A percentile compares a stretch with the other conserved stretches of the same genome.
Evolutionary conservation across 2,329 filamentous ascomycete species (phyloP).

Genomic region (Aspergillus sp.): DNA sequence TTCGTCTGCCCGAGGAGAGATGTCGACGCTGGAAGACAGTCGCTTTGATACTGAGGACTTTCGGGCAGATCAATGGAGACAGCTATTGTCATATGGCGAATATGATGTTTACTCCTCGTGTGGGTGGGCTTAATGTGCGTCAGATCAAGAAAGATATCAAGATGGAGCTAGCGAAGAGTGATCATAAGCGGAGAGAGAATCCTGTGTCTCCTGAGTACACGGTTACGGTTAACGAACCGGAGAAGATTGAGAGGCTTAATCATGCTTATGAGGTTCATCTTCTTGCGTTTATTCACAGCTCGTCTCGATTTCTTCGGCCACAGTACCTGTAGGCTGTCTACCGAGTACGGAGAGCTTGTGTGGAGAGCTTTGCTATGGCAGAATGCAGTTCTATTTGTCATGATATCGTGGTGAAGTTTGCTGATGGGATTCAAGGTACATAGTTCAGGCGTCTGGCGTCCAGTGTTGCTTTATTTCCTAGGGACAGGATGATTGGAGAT

Average conservation of each 20-base stretch:
- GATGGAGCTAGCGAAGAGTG: not conserved
- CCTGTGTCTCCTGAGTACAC: not conserved
- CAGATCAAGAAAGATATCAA: conserved; percentile 19
- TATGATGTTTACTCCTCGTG: conserved; percentile 14
- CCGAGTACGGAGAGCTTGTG: not conserved
- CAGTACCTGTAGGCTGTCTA: not conserved
- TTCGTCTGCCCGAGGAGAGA: conserved; percentile 27
- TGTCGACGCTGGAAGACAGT: conserved; percentile 31
- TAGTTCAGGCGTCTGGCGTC: not conserved
- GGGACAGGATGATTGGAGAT: too few relatives aligned
- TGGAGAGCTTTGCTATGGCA: not conserved
- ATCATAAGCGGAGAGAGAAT: not conserved
- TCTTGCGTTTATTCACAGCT: conserved; percentile 2
- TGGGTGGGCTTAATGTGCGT: conserved; percentile 29
- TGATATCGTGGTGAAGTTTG: not conserved
- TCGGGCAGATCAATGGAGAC: conserved; percentile 23
- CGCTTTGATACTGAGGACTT: conserved; percentile 31
- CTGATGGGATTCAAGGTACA: not conserved
- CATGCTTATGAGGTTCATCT: conserved; percentile 4
- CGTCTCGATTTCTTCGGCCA: not conserved
- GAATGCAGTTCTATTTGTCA: not conserved
- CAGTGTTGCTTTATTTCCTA: not conserved
- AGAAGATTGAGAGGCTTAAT: conserved; percentile 3
- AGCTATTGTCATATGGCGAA: conserved; percentile 26
- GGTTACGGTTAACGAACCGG: not conserved